Evolutionary conservation across 2,329 filamentous ascomycete species (phyloP), one percentile per base, ranked within the genome.

Genomic region (Ilyonectria sp.): DNA sequence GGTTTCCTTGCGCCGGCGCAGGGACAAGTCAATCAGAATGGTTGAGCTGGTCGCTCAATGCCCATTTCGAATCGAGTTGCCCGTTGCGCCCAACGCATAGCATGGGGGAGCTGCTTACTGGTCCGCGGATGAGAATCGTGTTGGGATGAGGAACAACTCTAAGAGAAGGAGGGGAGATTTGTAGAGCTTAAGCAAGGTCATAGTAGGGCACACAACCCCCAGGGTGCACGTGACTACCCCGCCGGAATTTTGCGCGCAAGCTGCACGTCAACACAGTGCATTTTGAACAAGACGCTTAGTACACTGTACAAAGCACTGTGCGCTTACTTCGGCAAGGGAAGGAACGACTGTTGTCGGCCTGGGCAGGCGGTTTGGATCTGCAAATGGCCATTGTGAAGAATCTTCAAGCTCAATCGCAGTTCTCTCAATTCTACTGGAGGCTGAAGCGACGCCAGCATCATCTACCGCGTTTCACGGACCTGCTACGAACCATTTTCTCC

Each of bases 101-200:
- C 47, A 62, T 69, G 66, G 56, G 57, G 63, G 71, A 55, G 63
- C 50, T 62, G 68, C 75, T 75, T 76, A 83, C 81, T 78, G 75
- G 79, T 84, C 82, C 81, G 76, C 77, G 74, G 81, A 83, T 84
- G 83, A 85, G 82, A 83, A 79, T 82, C 79, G 78, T 80, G 80
- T 77, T 81, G 78, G 80, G 81, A 82, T 82, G 76, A 82, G 77
- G 79, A 80, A 80, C 76, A 82, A 78, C 70, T 72, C 67, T 71
- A 66, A 58, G 69, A 55, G 67, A 59, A 70, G 67, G 76, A 75
- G 77, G 78, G 76, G 75, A 71, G 72, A 69, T 71, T 73, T 73
- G 57, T 52, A 63, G 65, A 75, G 67, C 72, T 73, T 79, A 77
- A 77, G 76, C 74, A 75, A 77, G 68, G 67, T 70, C 65, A 54